Conservation (phyloP, 768 basidiomycete species). For the Coprinopsis cinerea region DNA sequence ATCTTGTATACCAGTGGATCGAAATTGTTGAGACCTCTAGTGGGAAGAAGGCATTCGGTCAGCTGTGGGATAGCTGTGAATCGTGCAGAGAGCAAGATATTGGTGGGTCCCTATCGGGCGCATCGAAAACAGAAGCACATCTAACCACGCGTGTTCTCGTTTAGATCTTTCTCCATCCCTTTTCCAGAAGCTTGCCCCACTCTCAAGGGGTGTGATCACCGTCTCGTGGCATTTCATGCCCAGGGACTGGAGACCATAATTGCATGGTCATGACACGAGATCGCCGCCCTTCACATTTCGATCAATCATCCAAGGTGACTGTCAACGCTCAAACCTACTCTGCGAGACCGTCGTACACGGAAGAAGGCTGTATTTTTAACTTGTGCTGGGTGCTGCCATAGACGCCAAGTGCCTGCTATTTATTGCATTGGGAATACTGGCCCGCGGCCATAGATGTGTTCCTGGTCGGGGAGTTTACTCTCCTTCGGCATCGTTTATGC, state of each 20-base stretch:
- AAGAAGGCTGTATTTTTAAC: no score
- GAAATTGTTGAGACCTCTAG: conserved; percentile 54
- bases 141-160: not conserved
- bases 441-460: conserved; percentile 12
- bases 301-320: no score
- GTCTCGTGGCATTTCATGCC: conserved; percentile 60
- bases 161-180: conserved; percentile 63
- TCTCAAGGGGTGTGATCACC: conserved; percentile 43
- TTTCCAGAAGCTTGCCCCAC: conserved; percentile 46
- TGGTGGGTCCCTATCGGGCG: conserved; percentile 35
- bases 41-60: conserved; percentile 42
- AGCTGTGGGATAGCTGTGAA: conserved; percentile 53
- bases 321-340: no score
- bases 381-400: no score
- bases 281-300: no score
- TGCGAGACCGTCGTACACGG: no score
- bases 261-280: no score
- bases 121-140: not conserved
- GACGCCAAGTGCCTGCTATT: no score
- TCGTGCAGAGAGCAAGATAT: conserved; percentile 47
- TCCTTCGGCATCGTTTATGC: not conserved
- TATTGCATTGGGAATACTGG: conserved; percentile 9
- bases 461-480: conserved; percentile 1
- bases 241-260: conserved; percentile 36
- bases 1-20: conserved; percentile 47